phyloP scores from a whole-genome alignment of 352 stramenopile genomes.

The Phytophthora podocarpi region DNA sequence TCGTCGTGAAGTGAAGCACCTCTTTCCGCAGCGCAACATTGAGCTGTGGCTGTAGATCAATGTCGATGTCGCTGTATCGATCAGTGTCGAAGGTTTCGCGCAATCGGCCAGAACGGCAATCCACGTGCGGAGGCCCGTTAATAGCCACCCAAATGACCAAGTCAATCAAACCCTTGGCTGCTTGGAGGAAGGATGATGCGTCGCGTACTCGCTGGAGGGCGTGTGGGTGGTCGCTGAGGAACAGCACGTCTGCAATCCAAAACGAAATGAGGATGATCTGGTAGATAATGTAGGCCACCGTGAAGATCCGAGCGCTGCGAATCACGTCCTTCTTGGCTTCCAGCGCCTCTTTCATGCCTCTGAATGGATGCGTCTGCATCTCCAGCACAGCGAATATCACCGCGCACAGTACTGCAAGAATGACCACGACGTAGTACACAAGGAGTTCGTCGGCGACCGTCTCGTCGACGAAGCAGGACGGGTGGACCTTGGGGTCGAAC shows the following conservation, averaged over 20 bases:
- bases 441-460: constrained; percentile 62
- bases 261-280: constrained; percentile 84
- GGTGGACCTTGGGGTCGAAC: constrained; percentile 55
- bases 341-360: constrained; percentile 79
- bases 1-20: constrained; percentile 89
- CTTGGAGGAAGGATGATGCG: constrained; percentile 70
- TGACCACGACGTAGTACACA: constrained; percentile 80
- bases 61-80: constrained; percentile 74
- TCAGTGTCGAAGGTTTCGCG: constrained; percentile 50
- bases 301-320: constrained; percentile 81
- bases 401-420: constrained; percentile 69
- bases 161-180: constrained; percentile 80
- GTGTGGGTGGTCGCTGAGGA: constrained; percentile 36
- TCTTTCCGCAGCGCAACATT: constrained; percentile 88
- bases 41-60: constrained; percentile 84
- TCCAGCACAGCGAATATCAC: constrained; percentile 72
- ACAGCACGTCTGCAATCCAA: constrained; percentile 68
- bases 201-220: constrained; percentile 55
- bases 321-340: constrained; percentile 86
- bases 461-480: constrained; percentile 79
- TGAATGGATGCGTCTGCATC: constrained; percentile 69
- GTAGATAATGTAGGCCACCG: constrained; percentile 81
- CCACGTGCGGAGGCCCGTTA: constrained; percentile 50
- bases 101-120: constrained; percentile 34
- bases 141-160: constrained; percentile 86